Evolutionary conservation across 805 yeast genomes (phyloP).

Genomic region (baker's yeast (Saccharomyces cerevisiae)): DNA sequence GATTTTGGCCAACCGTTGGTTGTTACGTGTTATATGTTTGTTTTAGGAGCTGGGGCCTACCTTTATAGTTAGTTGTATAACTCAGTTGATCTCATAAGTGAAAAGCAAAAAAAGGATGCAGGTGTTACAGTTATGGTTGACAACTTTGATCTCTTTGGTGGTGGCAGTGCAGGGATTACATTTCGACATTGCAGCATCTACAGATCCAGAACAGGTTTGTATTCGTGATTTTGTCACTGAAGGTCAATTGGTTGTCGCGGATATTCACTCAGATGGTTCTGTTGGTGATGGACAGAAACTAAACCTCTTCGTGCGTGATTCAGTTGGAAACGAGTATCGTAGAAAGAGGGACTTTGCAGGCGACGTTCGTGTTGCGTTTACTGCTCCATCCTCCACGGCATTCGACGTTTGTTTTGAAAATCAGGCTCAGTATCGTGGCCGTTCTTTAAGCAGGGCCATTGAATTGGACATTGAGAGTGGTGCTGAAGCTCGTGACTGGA

Average conservation of each 20-base stretch:
- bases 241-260: conserved; percentile 82
- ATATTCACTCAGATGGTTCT: conserved; percentile 63
- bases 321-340: conserved; percentile 78
- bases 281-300: conserved; percentile 83
- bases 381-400: conserved; percentile 72
- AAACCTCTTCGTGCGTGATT: conserved; percentile 59
- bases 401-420: conserved; percentile 90
- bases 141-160: conserved; percentile 14
- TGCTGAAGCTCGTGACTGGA: conserved; percentile 97
- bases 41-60: neutral
- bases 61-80: neutral
- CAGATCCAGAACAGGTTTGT: conserved; percentile 57
- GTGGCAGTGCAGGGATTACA: conserved; percentile 33
- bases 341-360: conserved; percentile 72
- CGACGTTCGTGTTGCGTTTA: conserved; percentile 67
- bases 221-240: conserved; percentile 83
- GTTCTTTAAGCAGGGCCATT: conserved; percentile 53
- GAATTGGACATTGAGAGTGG: conserved; percentile 93
- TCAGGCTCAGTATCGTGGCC: conserved; percentile 34
- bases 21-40: neutral
- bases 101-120: neutral
- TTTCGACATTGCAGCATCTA: conserved; percentile 44
- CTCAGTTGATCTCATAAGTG: neutral
- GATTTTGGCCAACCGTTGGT: neutral
- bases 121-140: neutral